Base-by-base conservation (phyloP, 208 protist genomes). In the Acanthamoeba sp. region DNA sequence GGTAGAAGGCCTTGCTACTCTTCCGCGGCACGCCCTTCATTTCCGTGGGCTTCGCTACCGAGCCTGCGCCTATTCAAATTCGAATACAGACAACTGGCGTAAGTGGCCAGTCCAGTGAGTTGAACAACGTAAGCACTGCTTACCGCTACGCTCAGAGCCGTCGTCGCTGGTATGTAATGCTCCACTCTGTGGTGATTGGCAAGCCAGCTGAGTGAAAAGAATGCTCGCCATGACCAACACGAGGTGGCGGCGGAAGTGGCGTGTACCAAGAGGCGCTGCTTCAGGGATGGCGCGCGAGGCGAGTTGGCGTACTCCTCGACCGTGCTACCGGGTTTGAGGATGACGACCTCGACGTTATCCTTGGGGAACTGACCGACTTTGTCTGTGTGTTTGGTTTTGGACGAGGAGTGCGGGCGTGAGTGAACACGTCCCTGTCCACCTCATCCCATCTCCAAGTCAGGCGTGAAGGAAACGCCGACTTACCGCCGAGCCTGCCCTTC, bases 351-450 rank as follows among this genome's bases (percentile, higher is more conserved):
- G 6, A 80, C 36, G 24, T 80, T 40, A 18, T 80, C 71, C 71
- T 80, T 80, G 6, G 71, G 71, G 71, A 80, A 80, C 71, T 80
- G 71, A 27, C 71, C 71, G 16, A 40, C 36, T 20, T 76, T 76
- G 36, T 40, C 66, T 45, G 71, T 50, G 36, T 32, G 10, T 52
- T 52, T 18, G 1, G 18, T 9, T 7, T 9, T 22, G 50, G 50
- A 22, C 3, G 50, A 20, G 50, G 42, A 14, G n/a, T n/a, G n/a
- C n/a, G n/a, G n/a, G n/a, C n/a, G n/a, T n/a, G n/a, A n/a, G n/a
- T n/a, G n/a, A n/a, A n/a, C n/a, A n/a, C 42, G n/a, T 50, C 12
- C 18, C 12, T 9, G n/a, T n/a, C n/a, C n/a, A n/a, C n/a, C n/a
- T n/a, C n/a, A n/a, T n/a, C n/a, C n/a, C n/a, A n/a, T n/a, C n/a